These are phyloP conservation scores for Rauvolfia tetraphylla DNA, from an alignment of 257 asterid genomes.

Conservation along the genomic window DNA sequence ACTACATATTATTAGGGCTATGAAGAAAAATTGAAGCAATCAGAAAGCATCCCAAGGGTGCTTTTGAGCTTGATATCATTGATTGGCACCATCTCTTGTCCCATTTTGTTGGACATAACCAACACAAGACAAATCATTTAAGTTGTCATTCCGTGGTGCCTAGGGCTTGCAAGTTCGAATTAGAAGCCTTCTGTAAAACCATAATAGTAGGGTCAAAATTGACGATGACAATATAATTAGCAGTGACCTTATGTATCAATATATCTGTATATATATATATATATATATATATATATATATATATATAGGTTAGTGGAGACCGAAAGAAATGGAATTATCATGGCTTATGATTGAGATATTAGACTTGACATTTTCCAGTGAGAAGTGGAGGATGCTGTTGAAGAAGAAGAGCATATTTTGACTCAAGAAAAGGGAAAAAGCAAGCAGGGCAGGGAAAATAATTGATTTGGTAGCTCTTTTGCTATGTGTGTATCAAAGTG, in stretches of 20 bases:
- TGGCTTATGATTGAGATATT: constrained; percentile 14
- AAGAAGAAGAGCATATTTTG: neutral
- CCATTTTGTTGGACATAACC: constrained; percentile 14
- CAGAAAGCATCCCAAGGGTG: neutral
- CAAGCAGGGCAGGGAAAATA: neutral
- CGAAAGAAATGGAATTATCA: constrained; percentile 23
- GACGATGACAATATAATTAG: no score
- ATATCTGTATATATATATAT: neutral
- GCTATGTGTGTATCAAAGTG: neutral
- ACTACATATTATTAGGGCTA: constrained; percentile 48
- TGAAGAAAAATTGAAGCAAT: neutral
- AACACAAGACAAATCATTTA: neutral
- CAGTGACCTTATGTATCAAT: neutral
- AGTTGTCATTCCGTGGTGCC: neutral
- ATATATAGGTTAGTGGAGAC: constrained; percentile 20
- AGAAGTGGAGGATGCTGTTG: neutral
- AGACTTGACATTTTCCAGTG: neutral
- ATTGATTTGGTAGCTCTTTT: neutral
- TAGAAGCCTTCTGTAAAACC: neutral
- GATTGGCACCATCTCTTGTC: constrained; percentile 5
- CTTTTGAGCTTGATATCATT: no score
- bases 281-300: no score
- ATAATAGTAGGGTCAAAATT: no score
- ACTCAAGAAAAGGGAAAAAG: neutral
- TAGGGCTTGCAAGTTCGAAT: neutral